phyloP scores from a whole-genome alignment of 2,329 filamentous ascomycete species.

The Xylogone sp. region DNA sequence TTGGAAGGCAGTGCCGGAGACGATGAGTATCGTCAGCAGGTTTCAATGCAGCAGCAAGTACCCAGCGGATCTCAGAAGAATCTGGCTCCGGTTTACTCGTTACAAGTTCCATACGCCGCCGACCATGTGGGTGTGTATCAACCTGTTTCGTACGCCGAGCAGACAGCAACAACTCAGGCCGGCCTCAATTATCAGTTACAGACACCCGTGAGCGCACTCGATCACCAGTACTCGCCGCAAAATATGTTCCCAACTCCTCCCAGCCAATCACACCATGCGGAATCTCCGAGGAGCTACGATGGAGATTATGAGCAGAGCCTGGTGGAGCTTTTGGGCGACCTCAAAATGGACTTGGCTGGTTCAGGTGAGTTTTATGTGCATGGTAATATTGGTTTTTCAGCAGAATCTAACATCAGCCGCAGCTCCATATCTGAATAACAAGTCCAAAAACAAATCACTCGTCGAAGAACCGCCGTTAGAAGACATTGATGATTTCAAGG shows the following conservation, averaged over 20 bases:
- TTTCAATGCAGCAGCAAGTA: slow-evolving; percentile 43
- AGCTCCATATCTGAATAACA: slow-evolving; percentile 79
- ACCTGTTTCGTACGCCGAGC: slow-evolving; percentile 30
- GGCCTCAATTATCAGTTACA: slow-evolving; percentile 52
- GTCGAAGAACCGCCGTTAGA: slow-evolving; percentile 63
- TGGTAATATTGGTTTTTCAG: slow-evolving; percentile 7
- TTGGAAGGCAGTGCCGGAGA: slow-evolving; percentile 39
- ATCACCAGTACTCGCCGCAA: slow-evolving; percentile 47
- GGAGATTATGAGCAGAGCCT: slow-evolving; percentile 69
- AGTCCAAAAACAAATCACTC: slow-evolving; percentile 35
- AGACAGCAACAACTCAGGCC: slow-evolving; percentile 40
- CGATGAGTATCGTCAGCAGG: slow-evolving; percentile 49
- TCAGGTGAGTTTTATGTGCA: slow-evolving; percentile 67
- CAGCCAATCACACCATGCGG: slow-evolving; percentile 22
- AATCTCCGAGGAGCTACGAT: slow-evolving; percentile 50
- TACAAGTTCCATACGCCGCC: slow-evolving; percentile 44
- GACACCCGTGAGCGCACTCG: slow-evolving; percentile 44
- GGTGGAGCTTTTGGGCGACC: slow-evolving; percentile 75
- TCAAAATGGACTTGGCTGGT: slow-evolving; percentile 84
- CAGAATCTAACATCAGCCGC: slow-evolving; percentile 8
- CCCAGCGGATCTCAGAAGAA: slow-evolving; percentile 34
- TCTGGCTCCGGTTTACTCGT: slow-evolving; percentile 41
- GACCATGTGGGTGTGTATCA: slow-evolving; percentile 35
- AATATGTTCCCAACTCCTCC: slow-evolving; percentile 52
- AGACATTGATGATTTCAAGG: slow-evolving; percentile 70